A percentile compares a stretch with the other conserved stretches of the same genome.
phyloP scores from a whole-genome alignment of 208 protist genomes.

The Lotmaria passim region DNA sequence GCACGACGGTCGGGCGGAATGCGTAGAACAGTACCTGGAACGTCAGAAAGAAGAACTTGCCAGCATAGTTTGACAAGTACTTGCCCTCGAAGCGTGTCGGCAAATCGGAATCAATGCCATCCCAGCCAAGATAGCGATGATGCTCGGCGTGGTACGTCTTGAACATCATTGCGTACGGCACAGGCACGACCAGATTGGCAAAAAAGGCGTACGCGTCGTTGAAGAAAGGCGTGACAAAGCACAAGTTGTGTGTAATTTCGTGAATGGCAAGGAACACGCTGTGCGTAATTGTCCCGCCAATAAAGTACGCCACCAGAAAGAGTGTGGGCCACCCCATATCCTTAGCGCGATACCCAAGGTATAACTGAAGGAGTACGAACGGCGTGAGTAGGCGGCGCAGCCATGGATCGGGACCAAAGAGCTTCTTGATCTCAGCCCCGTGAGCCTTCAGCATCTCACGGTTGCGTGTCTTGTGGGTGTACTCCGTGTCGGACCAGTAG shows the following conservation, averaged over 20 bases:
- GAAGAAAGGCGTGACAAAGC: constrained; percentile 67
- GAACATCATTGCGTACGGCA: constrained; percentile 93
- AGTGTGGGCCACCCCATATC: constrained; percentile 76
- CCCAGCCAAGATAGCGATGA: constrained; percentile 92
- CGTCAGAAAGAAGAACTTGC: constrained; percentile 86
- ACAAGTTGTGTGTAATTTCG: constrained; percentile 91
- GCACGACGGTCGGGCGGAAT: constrained; percentile 80
- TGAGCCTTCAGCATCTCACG: constrained; percentile 83
- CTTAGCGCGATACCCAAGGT: constrained; percentile 55
- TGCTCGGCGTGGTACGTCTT: constrained; percentile 94
- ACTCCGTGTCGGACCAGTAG: constrained; percentile 72
- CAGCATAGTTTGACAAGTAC: constrained; percentile 64
- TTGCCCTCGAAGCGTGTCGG: constrained; percentile 77
- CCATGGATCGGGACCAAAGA: constrained; percentile 72
- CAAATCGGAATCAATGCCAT: constrained; percentile 88
- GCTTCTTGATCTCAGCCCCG: constrained; percentile 77
- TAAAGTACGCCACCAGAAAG: constrained; percentile 71
- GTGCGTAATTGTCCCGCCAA: constrained; percentile 89
- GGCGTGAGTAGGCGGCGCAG: constrained; percentile 49
- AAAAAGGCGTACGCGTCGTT: constrained; percentile 90
- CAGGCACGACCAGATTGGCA: constrained; percentile 83
- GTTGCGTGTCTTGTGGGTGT: constrained; percentile 71
- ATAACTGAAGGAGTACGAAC: constrained; percentile 71
- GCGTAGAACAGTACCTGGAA: constrained; percentile 93
- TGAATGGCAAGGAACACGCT: constrained; percentile 90